Base-by-base conservation (phyloP, 2,329 filamentous ascomycete species). In the Neonectria sp. region DNA sequence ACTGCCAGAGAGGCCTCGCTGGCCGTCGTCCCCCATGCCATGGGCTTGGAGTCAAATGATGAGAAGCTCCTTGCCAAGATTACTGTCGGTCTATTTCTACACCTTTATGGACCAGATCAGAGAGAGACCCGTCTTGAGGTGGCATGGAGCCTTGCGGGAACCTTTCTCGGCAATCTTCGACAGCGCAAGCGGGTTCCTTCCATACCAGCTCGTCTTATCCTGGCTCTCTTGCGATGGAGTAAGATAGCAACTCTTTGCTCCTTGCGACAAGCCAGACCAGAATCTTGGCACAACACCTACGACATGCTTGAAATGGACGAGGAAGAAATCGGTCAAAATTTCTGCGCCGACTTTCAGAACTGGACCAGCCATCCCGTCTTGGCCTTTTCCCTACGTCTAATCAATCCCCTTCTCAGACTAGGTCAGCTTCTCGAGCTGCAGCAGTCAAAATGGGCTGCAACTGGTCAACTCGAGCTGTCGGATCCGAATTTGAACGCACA, bases 351-450 rank as follows among this genome's bases (percentile, higher is more conserved):
- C 24, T 71, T 71, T 51, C 58, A 63, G 29, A 35, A 40, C 55
- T 71, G 68, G 68, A 55, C 66, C 24, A 67, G 59, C 49, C 68
- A 71, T 33, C 68, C 68, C 5, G 63, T 71, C 8, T 68, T 61
- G 49, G 60, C 63, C 29, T 71, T 71, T 48, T 71, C 68, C 2
- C 66, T 63, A 3, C 68, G 68, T 13, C 53, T 71, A 6, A 60
- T 71, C 29, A 71, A 71, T 37, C 68, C 68, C 2, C 60, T 71
- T 11, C 62, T 71, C 11, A 51, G 66, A 37, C 63, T 71, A 8
- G 68, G 68, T 4, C 48, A 45, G 13, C 35, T 71, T n/a, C 46
- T 71, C 27, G 62, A 71, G 40, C 25, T 35, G 12, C 65, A 71
- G 35, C 60, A 66, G n/a, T 31, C 53, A 37, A 60, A 66, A 21